A percentile compares a stretch with the other conserved stretches of the same genome.
Evolutionary conservation across 306 rosid genomes (phyloP).

Genomic region (Geum urbanum): DNA sequence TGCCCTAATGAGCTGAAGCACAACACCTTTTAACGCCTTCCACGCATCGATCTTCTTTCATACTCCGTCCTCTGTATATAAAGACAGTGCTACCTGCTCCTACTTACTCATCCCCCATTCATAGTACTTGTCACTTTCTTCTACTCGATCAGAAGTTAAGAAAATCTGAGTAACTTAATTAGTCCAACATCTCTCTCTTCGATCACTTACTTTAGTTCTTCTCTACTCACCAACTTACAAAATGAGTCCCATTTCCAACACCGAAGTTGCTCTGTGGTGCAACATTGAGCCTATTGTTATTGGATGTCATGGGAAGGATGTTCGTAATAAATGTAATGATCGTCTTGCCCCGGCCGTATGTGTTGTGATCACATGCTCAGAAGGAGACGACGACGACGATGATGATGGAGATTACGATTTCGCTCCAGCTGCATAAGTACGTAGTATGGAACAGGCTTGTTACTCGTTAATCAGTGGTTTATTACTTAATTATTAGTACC

Average conservation of each 20-base stretch:
- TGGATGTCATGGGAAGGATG: background rate
- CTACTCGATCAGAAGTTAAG: background rate
- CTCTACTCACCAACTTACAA: background rate
- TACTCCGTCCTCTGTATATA: conserved; percentile 9
- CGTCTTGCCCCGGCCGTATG: background rate
- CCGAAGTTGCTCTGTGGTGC: conserved; percentile 18
- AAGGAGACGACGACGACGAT: conserved; percentile 32
- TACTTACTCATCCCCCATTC: background rate
- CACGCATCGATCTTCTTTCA: background rate
- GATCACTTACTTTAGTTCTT: background rate
- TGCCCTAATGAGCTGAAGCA: conserved; percentile 5
- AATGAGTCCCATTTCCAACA: conserved; percentile 25
- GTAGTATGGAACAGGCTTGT: background rate
- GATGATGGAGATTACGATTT: conserved; percentile 29
- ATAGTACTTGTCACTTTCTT: background rate
- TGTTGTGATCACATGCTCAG: background rate
- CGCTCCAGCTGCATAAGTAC: conserved; percentile 46
- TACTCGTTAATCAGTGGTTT: background rate
- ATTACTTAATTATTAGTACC: background rate
- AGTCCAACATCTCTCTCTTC: background rate
- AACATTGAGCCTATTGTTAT: conserved; percentile 4
- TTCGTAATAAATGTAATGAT: background rate
- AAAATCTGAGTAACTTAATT: background rate
- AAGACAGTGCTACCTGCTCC: background rate
- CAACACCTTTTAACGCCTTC: background rate